These are phyloP conservation scores for Hanseniaspora thailandica DNA, from an alignment of 805 yeast species.

Conservation along the genomic window DNA sequence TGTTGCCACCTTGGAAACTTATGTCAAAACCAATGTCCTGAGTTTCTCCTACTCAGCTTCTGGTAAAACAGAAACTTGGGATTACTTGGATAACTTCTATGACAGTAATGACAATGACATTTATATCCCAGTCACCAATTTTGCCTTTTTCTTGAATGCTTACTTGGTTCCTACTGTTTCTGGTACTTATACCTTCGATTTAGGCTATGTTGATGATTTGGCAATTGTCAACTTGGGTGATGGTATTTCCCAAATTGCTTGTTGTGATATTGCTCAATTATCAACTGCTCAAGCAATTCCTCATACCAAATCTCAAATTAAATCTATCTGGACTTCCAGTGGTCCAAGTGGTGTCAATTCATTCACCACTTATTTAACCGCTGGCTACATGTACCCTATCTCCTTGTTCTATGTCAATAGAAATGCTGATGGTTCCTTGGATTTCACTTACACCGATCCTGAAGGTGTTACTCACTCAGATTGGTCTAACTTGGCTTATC, in stretches of 20 bases:
- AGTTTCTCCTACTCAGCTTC: background rate
- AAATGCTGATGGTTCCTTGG: constrained; percentile 17
- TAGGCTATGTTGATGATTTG: constrained; percentile 14
- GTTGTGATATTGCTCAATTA: constrained; percentile 10
- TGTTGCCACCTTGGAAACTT: background rate
- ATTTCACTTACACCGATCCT: constrained; percentile 20
- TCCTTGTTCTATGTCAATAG: constrained; percentile 23
- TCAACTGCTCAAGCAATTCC: constrained; percentile 9
- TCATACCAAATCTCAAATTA: constrained; percentile 6
- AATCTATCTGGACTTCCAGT: constrained; percentile 7
- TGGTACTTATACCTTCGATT: constrained; percentile 13
- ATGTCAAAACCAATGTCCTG: constrained; percentile 4
- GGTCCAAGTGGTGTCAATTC: constrained; percentile 11
- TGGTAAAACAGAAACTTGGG: background rate
- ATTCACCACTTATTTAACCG: constrained; percentile 18
- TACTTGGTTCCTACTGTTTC: constrained; percentile 13
- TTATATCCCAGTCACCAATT: background rate
- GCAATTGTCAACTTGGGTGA: constrained; percentile 14
- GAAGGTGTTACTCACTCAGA: constrained; percentile 17
- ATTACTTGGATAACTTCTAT: background rate
- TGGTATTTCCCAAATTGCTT: constrained; percentile 10
- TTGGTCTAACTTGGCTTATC: constrained; percentile 19
- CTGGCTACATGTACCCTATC: constrained; percentile 26
- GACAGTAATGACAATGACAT: background rate
- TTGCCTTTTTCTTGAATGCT: constrained; percentile 12